Base-by-base conservation (phyloP, 495 filamentous ascomycete genomes). In the Schizothecium vesticola region DNA sequence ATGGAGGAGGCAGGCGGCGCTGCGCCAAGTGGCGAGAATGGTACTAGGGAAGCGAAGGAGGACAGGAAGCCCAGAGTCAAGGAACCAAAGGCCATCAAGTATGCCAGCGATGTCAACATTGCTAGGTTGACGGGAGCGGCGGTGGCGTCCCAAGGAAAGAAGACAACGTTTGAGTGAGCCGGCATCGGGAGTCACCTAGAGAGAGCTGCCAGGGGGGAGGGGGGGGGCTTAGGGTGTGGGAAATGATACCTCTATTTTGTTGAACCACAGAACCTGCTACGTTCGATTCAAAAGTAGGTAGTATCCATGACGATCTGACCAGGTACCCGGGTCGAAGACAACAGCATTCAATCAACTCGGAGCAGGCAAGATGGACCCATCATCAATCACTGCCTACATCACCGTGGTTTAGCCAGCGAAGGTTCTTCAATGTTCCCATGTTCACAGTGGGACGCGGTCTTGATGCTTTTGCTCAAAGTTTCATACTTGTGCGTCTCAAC, bases 61-160 rank as follows among this genome's bases (percentile, higher is more conserved):
- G 61, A 69, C 67, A 67, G 77, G 67, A 79, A 77, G 67, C 43
- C 43, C 43, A 51, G 43, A 51, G 43, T 51, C 43, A 51, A 51
- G 43, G 43, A 51, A 2, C 43, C 43, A n/a, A 75, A 74, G 61
- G 71, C 56, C 12, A 70, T 70, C 21, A 79, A 75, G 28, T 75
- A 74, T 22, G 76, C 78, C 51, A 64, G 68, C 22, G 79, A 78
- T 31, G 78, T 83, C 63, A 75, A 61, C 58, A 79, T 78, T 13
- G 81, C 86, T 59, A 83, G 86, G 68, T 75, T 85, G 68, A 93
- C 89, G 36, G 91, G 91, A 61, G 91, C 87, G 10, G 92, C 95
- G 77, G 90, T 93, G 16, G 88, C 90, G 75, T 80, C 83, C n/a
- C 82, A 89, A 69, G 95, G 95, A 58, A 92, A 88, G 82, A 97